phyloP scores from a whole-genome alignment of 208 protist species.

The Trypanosoma avium region DNA sequence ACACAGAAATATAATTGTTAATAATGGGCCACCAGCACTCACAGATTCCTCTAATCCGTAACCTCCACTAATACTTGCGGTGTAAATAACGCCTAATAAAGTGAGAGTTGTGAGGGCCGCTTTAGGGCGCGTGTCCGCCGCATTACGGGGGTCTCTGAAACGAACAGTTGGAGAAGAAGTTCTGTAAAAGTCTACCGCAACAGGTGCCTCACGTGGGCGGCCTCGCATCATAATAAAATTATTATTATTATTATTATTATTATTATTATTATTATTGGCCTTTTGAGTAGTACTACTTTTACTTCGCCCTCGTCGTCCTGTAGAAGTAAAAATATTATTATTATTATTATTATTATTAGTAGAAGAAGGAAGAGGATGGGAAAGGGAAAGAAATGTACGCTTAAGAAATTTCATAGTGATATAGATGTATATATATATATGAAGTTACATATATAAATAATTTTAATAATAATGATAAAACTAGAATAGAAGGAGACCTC shows the following conservation, averaged over 20 bases:
- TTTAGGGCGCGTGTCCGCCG: slow-evolving; percentile 51
- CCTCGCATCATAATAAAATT: too few relatives aligned
- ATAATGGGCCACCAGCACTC: slow-evolving; percentile 81
- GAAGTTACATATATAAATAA: slow-evolving; percentile 25
- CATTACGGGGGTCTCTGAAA: slow-evolving; percentile 55
- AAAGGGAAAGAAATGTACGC: too few relatives aligned
- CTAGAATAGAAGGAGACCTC: background rate
- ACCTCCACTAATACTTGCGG: slow-evolving; percentile 83
- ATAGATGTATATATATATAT: slow-evolving; percentile 1
- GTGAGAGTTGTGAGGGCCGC: slow-evolving; percentile 78
- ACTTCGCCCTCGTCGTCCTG: background rate
- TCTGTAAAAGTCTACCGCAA: background rate
- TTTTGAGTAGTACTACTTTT: background rate
- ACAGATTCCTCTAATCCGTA: slow-evolving; percentile 89
- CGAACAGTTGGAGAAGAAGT: slow-evolving; percentile 57
- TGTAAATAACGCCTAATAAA: slow-evolving; percentile 90
- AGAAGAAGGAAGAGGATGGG: too few relatives aligned
- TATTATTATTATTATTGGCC: background rate
- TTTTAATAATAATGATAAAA: background rate
- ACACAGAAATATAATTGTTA: slow-evolving; percentile 81
- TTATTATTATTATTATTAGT: too few relatives aligned
- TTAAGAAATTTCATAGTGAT: too few relatives aligned
- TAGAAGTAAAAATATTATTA: slow-evolving; percentile 20
- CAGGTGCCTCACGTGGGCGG: background rate
- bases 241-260: too few relatives aligned